These are phyloP conservation scores for Lotus japonicus DNA, from an alignment of 306 rosid genomes.

Conservation along the genomic window DNA sequence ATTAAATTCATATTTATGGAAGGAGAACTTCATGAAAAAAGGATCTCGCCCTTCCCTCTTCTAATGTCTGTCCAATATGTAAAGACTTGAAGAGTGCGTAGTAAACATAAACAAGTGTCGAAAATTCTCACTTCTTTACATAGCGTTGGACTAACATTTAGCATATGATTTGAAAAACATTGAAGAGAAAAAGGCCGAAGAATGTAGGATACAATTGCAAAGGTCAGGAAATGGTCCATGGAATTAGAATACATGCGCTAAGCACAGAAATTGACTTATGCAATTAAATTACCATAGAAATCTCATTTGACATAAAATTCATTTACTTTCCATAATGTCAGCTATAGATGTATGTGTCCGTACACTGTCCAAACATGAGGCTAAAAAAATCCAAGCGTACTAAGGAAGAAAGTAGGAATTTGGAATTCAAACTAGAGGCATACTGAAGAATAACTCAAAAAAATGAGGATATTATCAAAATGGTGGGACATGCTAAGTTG, in stretches of 20 bases:
- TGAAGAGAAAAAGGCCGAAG: neutral
- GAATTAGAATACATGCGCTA: slow-evolving; percentile 5
- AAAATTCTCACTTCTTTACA: neutral
- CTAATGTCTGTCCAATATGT: neutral
- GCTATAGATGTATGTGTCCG: neutral
- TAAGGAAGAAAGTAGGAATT: neutral
- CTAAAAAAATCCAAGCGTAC: neutral
- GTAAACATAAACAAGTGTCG: neutral
- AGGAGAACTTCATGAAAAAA: neutral
- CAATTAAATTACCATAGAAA: neutral
- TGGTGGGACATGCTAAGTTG: neutral
- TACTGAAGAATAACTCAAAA: neutral
- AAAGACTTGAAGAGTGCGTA: neutral
- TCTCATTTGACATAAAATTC: neutral
- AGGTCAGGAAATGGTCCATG: neutral
- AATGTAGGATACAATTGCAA: neutral
- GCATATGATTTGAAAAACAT: neutral
- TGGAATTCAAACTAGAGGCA: slow-evolving; percentile 7
- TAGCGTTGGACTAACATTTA: neutral
- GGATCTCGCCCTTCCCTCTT: neutral
- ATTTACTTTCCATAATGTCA: neutral
- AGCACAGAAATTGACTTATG: neutral
- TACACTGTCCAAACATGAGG: neutral
- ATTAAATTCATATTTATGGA: neutral
- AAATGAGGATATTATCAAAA: neutral